phyloP scores from a whole-genome alignment of 345 rosid species.

The Noccaea bulbosa region DNA sequence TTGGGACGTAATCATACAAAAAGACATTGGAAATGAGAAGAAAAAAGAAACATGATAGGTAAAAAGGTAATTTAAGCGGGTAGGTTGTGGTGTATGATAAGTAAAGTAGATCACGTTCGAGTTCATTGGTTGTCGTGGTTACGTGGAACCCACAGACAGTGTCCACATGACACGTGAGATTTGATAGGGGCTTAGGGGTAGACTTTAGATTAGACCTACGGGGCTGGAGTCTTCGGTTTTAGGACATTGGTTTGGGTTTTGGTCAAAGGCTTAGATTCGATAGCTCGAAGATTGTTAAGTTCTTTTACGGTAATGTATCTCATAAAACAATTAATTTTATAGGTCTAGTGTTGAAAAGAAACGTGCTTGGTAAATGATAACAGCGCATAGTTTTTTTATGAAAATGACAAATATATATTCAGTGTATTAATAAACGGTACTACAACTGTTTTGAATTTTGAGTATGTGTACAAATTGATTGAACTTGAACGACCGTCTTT shows the following conservation, averaged over 20 bases:
- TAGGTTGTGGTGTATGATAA: neutral
- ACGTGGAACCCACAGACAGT: slow-evolving; percentile 4
- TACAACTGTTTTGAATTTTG: too few relatives aligned
- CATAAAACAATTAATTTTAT: neutral
- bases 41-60: neutral
- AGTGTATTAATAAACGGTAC: too few relatives aligned
- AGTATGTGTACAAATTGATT: too few relatives aligned
- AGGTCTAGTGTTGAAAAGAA: too few relatives aligned
- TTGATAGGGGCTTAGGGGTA: neutral
- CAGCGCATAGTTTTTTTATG: too few relatives aligned
- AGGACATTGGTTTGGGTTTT: neutral
- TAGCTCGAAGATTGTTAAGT: neutral
- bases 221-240: neutral
- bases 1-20: neutral
- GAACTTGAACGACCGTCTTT: too few relatives aligned
- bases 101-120: slow-evolving; percentile 31
- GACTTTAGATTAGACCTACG: slow-evolving; percentile 9
- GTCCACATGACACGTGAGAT: slow-evolving; percentile 32
- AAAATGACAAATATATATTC: too few relatives aligned
- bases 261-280: slow-evolving; percentile 7
- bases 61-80: neutral
- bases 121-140: slow-evolving; percentile 30
- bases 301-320: neutral
- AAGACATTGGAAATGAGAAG: neutral
- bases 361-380: too few relatives aligned